A percentile compares a stretch with the other conserved stretches of the same genome.
Evolutionary conservation across 2,329 filamentous ascomycete genomes (phyloP).

Genomic region (Fonsecaea multimorphosa): DNA sequence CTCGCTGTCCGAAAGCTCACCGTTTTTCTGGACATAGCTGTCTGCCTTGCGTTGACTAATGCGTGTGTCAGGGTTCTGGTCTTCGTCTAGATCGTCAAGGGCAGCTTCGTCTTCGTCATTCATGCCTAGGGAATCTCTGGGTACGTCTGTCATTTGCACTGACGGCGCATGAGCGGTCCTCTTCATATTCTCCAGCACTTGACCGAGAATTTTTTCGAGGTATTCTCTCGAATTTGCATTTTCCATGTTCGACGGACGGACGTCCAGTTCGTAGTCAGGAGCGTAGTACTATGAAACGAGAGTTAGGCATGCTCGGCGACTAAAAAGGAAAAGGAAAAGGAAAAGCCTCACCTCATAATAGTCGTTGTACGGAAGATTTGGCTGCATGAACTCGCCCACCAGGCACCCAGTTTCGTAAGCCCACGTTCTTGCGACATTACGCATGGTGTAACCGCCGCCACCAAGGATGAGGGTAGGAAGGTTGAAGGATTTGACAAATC

Average conservation of each 20-base stretch:
- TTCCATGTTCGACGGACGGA: conserved; percentile 74
- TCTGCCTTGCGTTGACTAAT: conserved; percentile 84
- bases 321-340: not conserved
- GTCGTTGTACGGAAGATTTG: conserved; percentile 91
- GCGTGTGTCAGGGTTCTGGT: conserved; percentile 82
- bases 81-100: conserved; percentile 76
- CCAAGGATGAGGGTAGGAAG: conserved; percentile 70
- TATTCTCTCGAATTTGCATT: conserved; percentile 73
- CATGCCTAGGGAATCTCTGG: conserved; percentile 62
- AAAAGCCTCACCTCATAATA: conserved; percentile 72
- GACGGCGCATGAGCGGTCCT: conserved; percentile 68
- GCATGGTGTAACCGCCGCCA: conserved; percentile 73
- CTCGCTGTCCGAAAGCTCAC: conserved; percentile 86
- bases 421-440: conserved; percentile 68
- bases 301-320: conserved; percentile 36
- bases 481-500: conserved; percentile 71
- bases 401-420: conserved; percentile 76
- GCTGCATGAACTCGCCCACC: conserved; percentile 79
- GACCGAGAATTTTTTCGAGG: conserved; percentile 69
- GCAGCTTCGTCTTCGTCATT: conserved; percentile 70
- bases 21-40: conserved; percentile 74
- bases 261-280: conserved; percentile 72
- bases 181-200: conserved; percentile 71
- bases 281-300: conserved; percentile 63
- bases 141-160: conserved; percentile 69